Base-by-base conservation (phyloP, 805 yeast genomes). In the Zygosaccharomyces lentus region DNA sequence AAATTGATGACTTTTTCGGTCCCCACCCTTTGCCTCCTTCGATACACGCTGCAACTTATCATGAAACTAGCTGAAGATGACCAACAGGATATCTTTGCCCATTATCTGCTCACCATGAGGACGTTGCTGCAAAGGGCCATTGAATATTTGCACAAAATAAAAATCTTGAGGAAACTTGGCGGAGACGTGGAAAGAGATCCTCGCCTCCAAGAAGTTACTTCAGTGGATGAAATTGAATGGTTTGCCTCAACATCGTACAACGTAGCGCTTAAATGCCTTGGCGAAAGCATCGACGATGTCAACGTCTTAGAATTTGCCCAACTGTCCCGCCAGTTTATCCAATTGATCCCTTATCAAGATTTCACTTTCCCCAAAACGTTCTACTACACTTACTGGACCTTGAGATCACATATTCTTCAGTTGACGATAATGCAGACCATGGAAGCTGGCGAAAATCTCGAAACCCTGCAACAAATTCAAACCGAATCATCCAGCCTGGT, bases 221-320 rank as follows among this genome's bases (percentile, higher is more conserved):
- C 67, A 0, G 47, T 52, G 5, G 61, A 61, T 36, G 76, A 72
- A 36, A 50, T 68, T 16, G 72, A 66, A 50, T 72, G 76, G 76
- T 68, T 71, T 51, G 59, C 68, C 0, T 59, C 73, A 1, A 59
- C 60, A 5, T 53, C 69, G 1, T 70, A 65, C 43, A 70, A 69
- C 39, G 34, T 65, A 12, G 52, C 64, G 1, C 54, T 62, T 7
- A 56, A 56, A 26, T 65, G 68, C 41, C 37, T 55, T 7, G 16
- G 45, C 2, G 41, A 43, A n/a, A 49, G 47, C 1, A 50, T 49
- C 2, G 52, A 38, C 10, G 53, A 38, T 12, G 16, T 10, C 16
- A 34, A 38, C 10, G 15, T 25, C 10, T 25, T 23, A 10, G 41
- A 52, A 17, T 54, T 67, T 8, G 45, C 62, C 2, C 50, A 52